Evolutionary conservation across 208 protist species (phyloP).

Genomic region (Phytomonas sp.): DNA sequence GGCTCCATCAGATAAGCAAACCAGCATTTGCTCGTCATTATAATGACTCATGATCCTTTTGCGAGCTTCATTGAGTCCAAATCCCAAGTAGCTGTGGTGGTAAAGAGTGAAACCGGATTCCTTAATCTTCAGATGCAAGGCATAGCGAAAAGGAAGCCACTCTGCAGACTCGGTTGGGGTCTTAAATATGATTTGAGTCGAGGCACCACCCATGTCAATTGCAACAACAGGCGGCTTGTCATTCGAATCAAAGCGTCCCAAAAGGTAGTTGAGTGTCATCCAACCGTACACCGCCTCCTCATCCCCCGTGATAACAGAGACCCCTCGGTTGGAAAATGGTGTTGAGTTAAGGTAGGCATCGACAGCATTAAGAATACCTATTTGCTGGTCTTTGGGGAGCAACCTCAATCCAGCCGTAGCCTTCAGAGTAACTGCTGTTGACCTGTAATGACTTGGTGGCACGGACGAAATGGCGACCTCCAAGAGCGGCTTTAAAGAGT

Average conservation of each 20-base stretch:
- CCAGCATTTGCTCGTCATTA: background rate
- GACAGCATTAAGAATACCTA: conserved; percentile 23
- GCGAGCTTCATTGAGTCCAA: conserved; percentile 64
- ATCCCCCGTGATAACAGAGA: conserved; percentile 42
- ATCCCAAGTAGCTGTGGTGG: conserved; percentile 74
- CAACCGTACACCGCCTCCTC: conserved; percentile 76
- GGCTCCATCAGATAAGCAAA: background rate
- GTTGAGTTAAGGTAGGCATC: conserved; percentile 13
- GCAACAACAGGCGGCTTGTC: conserved; percentile 17
- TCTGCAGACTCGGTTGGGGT: conserved; percentile 14
- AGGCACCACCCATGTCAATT: conserved; percentile 82
- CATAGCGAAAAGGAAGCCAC: conserved; percentile 41
- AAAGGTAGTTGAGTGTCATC: conserved; percentile 80
- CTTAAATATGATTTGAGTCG: conserved; percentile 71
- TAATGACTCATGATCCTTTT: conserved; percentile 12
- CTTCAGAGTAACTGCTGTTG: conserved; percentile 43
- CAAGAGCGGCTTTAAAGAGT: conserved; percentile 25
- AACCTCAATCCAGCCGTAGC: conserved; percentile 65
- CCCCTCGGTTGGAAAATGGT: conserved; percentile 26
- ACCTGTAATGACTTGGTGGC: conserved; percentile 19
- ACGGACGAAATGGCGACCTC: conserved; percentile 21
- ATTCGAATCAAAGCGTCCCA: conserved; percentile 16
- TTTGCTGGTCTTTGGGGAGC: conserved; percentile 17
- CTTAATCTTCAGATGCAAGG: conserved; percentile 12
- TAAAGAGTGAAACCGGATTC: conserved; percentile 25